Evolutionary conservation across 2,329 filamentous ascomycete species (phyloP).

Genomic region (Microsporum canis): DNA sequence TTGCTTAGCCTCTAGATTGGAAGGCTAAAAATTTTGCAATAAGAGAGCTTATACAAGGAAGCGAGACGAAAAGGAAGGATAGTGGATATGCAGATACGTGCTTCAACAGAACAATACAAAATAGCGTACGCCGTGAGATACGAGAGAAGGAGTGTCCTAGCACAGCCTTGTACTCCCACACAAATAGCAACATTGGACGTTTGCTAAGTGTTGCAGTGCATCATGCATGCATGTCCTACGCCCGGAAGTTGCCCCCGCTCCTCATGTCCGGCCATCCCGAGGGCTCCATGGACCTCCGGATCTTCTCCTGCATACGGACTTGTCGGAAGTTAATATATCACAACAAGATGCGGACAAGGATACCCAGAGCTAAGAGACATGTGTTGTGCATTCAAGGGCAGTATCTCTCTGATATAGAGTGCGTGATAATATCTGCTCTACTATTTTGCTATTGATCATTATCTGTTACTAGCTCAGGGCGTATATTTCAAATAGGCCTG

Average conservation of each 20-base stretch:
- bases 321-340: not conserved
- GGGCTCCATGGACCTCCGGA: not conserved
- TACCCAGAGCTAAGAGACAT: not conserved
- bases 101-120: too few species aligned
- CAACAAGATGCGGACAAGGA: not conserved
- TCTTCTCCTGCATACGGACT: not conserved
- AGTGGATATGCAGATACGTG: too few species aligned
- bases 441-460: not conserved
- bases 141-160: not conserved
- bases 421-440: not conserved
- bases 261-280: not conserved
- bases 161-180: not conserved
- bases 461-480: not conserved
- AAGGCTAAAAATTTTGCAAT: too few species aligned
- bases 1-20: too few species aligned
- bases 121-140: too few species aligned
- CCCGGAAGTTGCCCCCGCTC: not conserved
- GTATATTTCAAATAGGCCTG: not conserved
- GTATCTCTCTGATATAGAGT: not conserved
- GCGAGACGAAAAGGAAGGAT: too few species aligned
- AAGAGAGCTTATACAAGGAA: too few species aligned
- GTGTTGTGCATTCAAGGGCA: not conserved
- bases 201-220: not conserved
- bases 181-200: not conserved
- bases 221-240: slow-evolving; percentile 1